Percentiles rank a stretch among this genome's conserved stretches.
Conservation (phyloP, 2,329 filamentous ascomycete species). For the Tolypocladium cylindrosporum region DNA sequence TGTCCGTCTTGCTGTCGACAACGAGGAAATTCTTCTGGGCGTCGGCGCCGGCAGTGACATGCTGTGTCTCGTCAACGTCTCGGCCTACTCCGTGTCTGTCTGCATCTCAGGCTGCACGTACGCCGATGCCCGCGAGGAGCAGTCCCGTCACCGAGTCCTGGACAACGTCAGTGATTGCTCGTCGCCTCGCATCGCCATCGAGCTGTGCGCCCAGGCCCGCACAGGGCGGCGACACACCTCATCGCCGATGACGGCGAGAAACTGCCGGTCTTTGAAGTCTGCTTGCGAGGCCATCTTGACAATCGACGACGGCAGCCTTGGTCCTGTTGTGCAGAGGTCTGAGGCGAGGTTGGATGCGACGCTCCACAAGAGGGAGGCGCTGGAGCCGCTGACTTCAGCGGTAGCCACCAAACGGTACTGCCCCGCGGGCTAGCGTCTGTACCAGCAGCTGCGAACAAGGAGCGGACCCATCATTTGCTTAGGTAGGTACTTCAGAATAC, state of each 20-base stretch:
- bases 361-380: neutral
- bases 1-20: slow-evolving; percentile 90
- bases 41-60: slow-evolving; percentile 81
- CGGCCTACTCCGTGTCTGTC: neutral
- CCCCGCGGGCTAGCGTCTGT: neutral
- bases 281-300: slow-evolving; percentile 39
- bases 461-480: too few relatives aligned
- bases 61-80: slow-evolving; percentile 39
- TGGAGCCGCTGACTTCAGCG: neutral
- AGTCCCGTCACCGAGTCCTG: slow-evolving; percentile 95
- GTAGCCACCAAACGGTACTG: neutral
- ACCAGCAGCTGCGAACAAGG: neutral
- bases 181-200: neutral
- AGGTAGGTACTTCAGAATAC: too few relatives aligned
- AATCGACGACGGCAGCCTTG: neutral
- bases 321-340: neutral
- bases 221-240: slow-evolving; percentile 49
- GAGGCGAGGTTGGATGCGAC: neutral
- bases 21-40: slow-evolving; percentile 97
- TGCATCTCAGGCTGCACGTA: slow-evolving; percentile 29
- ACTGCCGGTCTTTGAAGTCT: slow-evolving; percentile 77
- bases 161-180: slow-evolving; percentile 14
- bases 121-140: slow-evolving; percentile 88
- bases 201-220: neutral
- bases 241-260: slow-evolving; percentile 95